phyloP scores from a whole-genome alignment of 1,139 yeast species.

The Blastobotrys malaysiensis region DNA sequence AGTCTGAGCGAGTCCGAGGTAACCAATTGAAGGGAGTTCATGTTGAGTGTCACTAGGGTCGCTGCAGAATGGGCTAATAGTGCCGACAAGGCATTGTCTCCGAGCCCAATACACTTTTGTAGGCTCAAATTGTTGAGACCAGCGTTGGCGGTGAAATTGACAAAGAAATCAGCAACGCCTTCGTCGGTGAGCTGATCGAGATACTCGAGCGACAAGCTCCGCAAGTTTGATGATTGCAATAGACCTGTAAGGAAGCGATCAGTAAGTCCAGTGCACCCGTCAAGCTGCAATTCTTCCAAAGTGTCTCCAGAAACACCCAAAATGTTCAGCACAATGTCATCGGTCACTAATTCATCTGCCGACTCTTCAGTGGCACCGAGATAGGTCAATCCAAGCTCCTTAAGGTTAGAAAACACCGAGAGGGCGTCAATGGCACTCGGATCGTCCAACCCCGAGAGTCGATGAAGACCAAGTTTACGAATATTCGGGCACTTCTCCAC shows the following conservation, averaged over 20 bases:
- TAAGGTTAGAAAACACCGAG: conserved; percentile 50
- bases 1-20: conserved; percentile 46
- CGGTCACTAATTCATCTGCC: conserved; percentile 51
- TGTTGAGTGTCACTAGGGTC: conserved; percentile 59
- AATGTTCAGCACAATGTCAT: conserved; percentile 66
- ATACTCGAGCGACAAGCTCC: conserved; percentile 46
- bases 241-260: conserved; percentile 50
- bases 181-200: conserved; percentile 62
- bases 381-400: conserved; percentile 60
- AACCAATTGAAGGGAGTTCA: conserved; percentile 66
- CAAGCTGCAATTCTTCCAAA: conserved; percentile 52
- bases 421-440: conserved; percentile 61
- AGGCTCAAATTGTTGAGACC: conserved; percentile 61
- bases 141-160: conserved; percentile 46
- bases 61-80: conserved; percentile 53
- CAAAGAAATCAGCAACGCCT: conserved; percentile 56
- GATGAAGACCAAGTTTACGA: conserved; percentile 47
- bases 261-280: conserved; percentile 69
- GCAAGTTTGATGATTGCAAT: conserved; percentile 34
- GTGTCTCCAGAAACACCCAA: conserved; percentile 60
- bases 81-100: conserved; percentile 56
- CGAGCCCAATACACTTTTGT: conserved; percentile 59
- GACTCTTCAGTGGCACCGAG: conserved; percentile 28
- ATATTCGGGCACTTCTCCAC: conserved; percentile 54
- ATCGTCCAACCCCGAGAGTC: conserved; percentile 66